Base-by-base conservation (phyloP, 208 protist species). In the Leishmania aethiopica region DNA sequence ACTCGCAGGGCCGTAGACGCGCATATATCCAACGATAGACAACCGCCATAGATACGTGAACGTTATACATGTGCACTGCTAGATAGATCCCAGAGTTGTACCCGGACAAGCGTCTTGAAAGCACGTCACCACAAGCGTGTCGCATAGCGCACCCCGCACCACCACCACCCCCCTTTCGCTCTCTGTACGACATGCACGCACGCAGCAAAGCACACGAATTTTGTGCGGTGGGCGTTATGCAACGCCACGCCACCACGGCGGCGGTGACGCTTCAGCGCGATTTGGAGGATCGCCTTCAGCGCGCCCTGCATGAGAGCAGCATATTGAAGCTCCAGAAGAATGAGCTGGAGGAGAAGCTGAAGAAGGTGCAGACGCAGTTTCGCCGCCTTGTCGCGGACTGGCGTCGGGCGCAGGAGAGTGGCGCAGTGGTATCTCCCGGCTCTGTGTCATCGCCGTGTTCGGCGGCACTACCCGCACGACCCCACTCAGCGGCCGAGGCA, bases 281-380 rank as follows among this genome's bases (percentile, higher is more conserved):
- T 32, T 57, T 84, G 5, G 92, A 96, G 25, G 93, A 97, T 32
- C 86, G 87, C 13, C 88, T 97, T 49, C 93, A 96, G 81, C 88
- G 91, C 32, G 85, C 89, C 7, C 71, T 94, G 73, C 87, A 96
- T 13, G 94, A 96, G 77, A 95, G 95, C 75, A 60, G 84, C 4
- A 77, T 84, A 5, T 89, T 97, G 11, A 95, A 96, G 79, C 71
- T 79, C 19, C 84, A 95, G 69, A 80, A 86, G 32, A 89, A 87
- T 42, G 88, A 94, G 25, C 73, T 91, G 49, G 80, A 88, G 67
- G 91, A 93, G 13, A 96, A 96, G 82, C 86, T 96, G 11, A 91
- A 84, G 45, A 75, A 86, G 11, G 81, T 95, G 71, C 89, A 93
- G 78, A 91, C 90, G 45, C 91, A 97, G 85, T 97, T 96, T 74